phyloP scores from a whole-genome alignment of 208 protist genomes.

The Strigomonas culicis region DNA sequence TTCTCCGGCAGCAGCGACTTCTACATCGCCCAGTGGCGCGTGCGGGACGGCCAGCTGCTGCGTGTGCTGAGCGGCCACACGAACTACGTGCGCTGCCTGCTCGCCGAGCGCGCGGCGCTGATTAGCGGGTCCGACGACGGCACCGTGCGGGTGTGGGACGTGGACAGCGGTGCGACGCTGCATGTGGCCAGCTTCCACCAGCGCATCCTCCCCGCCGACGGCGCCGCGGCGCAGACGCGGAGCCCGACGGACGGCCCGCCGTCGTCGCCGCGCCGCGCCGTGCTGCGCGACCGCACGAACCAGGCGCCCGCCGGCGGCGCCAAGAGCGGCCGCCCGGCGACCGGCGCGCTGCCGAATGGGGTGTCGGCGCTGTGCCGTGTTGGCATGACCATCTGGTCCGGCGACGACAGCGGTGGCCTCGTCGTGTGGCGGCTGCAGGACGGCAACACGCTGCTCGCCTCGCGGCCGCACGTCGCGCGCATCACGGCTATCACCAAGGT shows the following conservation, averaged over 20 bases:
- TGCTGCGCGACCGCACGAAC: neutral
- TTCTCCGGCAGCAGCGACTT: slow-evolving; percentile 84
- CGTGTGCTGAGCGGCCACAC: slow-evolving; percentile 68
- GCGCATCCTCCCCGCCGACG: neutral
- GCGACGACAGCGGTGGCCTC: slow-evolving; percentile 62
- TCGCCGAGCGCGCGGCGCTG: slow-evolving; percentile 67
- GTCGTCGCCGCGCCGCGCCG: neutral
- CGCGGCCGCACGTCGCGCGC: slow-evolving; percentile 33
- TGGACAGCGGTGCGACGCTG: slow-evolving; percentile 31
- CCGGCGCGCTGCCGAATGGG: slow-evolving; percentile 17
- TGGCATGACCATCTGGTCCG: slow-evolving; percentile 84
- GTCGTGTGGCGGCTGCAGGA: slow-evolving; percentile 63
- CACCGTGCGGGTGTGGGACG: slow-evolving; percentile 80
- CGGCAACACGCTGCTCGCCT: slow-evolving; percentile 29
- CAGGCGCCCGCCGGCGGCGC: neutral
- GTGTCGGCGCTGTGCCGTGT: slow-evolving; percentile 79
- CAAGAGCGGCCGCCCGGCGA: neutral
- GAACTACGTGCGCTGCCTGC: slow-evolving; percentile 86
- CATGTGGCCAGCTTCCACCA: slow-evolving; percentile 52
- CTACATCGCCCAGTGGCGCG: slow-evolving; percentile 77
- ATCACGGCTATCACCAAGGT: slow-evolving; percentile 50
- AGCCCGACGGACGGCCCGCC: neutral
- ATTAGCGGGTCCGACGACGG: slow-evolving; percentile 81
- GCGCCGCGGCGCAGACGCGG: neutral
- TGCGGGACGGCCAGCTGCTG: slow-evolving; percentile 48